Base-by-base conservation (phyloP, 495 filamentous ascomycete species). In the Aspergillus biplanus region DNA sequence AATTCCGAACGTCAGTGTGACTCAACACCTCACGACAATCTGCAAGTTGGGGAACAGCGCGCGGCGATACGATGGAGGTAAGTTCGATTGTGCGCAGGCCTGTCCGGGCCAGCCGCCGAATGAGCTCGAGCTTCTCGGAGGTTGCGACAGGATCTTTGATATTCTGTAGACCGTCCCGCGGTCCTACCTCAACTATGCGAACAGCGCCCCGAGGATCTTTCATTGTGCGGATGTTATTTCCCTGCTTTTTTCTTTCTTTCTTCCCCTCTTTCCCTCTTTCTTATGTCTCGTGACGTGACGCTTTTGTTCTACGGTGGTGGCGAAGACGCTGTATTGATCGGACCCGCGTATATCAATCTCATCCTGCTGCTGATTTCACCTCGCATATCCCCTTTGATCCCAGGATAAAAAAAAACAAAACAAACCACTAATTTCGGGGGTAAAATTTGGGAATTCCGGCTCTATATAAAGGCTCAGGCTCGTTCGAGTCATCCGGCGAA, bases 111-210 rank as follows among this genome's bases (percentile, higher is more conserved):
- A 81, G 69, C 7, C 74, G 66, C 0, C 62, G 62, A 33, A 82
- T 81, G 4, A 82, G 55, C 35, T 79, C 73, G 50, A 80, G 50
- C 33, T 82, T 82, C 0, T 65, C 70, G 0, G 63, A 33, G 0
- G 78, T 81, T 0, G 78, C 69, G n/a, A 82, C 66, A 5, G 64
- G 27, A 0, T 71, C 55, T 18, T 54, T 58, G 42, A 80, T 80
- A 39, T 79, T 82, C 39, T 82, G 80, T 1, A 81, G 69, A 18
- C 80, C 80, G 59, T 81, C 80, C 11, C 80, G 74, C 18, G 80
- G 79, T 0, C 79, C 78, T 52, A 83, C 80, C 71, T 83, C 79
- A 47, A 82, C 73, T 52, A 83, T 78, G 37, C 71, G 68, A 34
- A 80, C 33, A 5, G n/a, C 3, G 33, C 52, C 9, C 32, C 18